Conservation (phyloP, 2,329 filamentous ascomycete species). For the Acrodontium crateriforme region DNA sequence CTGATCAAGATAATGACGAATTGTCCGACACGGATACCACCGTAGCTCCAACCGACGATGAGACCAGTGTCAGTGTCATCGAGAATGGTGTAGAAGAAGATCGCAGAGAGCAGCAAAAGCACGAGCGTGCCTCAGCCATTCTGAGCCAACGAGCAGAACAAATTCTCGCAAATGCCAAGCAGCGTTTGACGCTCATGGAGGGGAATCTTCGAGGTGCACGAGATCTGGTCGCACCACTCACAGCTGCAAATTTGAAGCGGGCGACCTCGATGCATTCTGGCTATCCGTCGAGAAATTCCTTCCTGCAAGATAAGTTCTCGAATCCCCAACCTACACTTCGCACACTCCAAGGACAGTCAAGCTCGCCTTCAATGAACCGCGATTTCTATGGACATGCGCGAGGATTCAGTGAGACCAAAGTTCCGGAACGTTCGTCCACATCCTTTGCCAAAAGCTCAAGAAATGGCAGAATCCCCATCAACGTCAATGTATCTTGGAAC, state of each 20-base stretch:
- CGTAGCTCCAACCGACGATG: conserved; percentile 9
- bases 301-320: no score
- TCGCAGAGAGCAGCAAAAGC: conserved; percentile 25
- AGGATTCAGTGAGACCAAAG: conserved; percentile 47
- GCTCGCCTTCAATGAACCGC: conserved; percentile 16
- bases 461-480: conserved; percentile 10
- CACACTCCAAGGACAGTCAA: conserved; percentile 15
- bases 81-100: conserved; percentile 14
- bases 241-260: conserved; percentile 24
- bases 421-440: conserved; percentile 24
- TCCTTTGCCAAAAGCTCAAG: conserved; percentile 9
- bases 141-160: conserved; percentile 74
- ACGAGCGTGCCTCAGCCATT: conserved; percentile 57
- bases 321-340: conserved; percentile 3
- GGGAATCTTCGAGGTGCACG: conserved; percentile 73
- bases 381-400: conserved; percentile 38
- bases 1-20: conserved; percentile 7
- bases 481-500: conserved; percentile 5
- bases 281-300: no score
- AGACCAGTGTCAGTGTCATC: conserved; percentile 4
- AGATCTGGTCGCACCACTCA: conserved; percentile 23
- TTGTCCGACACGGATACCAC: conserved; percentile 25
- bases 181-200: conserved; percentile 82
- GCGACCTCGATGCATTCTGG: conserved; percentile 21
- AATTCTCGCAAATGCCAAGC: conserved; percentile 87